Conservation (phyloP, 108 stramenopile genomes). For the Cyclotella atomus region DNA sequence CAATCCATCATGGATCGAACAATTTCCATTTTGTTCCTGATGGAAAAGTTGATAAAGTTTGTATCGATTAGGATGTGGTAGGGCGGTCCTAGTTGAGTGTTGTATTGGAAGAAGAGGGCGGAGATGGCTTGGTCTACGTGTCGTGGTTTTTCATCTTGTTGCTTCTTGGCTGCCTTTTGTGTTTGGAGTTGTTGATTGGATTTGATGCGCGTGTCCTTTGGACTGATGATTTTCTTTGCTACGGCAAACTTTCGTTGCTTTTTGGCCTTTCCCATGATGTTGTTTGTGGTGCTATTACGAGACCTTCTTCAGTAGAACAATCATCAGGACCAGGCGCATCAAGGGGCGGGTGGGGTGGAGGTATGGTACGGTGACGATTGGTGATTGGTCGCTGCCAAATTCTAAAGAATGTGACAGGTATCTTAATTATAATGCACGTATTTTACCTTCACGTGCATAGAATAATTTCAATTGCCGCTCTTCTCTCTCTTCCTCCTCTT, state of each 20-base stretch:
- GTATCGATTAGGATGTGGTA: constrained; percentile 99
- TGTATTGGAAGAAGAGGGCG: constrained; percentile 97
- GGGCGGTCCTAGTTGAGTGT: constrained; percentile 97
- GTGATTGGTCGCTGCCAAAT: too few species aligned
- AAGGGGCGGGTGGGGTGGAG: too few species aligned
- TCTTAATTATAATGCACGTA: too few species aligned
- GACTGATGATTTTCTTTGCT: constrained; percentile 89
- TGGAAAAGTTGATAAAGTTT: constrained; percentile 99
- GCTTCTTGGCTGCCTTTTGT: constrained; percentile 50
- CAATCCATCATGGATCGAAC: constrained; percentile 99
- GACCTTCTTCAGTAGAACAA: too few species aligned
- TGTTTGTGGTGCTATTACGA: background rate
- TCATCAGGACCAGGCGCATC: too few species aligned
- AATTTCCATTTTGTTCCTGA: constrained; percentile 98
- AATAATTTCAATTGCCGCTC: too few species aligned
- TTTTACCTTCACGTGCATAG: too few species aligned
- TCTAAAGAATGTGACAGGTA: too few species aligned
- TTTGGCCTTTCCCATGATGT: constrained; percentile 92
- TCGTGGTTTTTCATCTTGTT: constrained; percentile 64
- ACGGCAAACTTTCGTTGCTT: constrained; percentile 94
- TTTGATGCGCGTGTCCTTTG: constrained; percentile 89
- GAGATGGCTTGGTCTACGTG: constrained; percentile 90
- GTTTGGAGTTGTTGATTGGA: constrained; percentile 67
- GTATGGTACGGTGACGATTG: too few species aligned
- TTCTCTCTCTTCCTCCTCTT: too few species aligned